These are phyloP conservation scores for Phaeomoniella chlamydospora DNA, from an alignment of 2,329 filamentous ascomycete species.

Conservation along the genomic window DNA sequence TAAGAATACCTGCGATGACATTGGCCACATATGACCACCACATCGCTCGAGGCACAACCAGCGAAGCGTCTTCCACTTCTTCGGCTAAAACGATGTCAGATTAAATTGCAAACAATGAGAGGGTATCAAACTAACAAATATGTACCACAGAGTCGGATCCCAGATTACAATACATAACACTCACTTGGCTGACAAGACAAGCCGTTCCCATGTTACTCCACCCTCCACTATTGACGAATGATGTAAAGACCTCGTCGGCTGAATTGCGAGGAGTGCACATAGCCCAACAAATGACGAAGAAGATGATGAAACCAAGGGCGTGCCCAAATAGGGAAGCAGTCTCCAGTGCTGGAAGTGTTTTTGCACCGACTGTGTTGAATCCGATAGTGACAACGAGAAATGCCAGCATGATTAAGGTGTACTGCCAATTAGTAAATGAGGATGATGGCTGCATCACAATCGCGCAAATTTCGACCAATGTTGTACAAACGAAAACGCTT, in stretches of 20 bases:
- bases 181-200: slow-evolving; percentile 6
- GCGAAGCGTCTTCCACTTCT: slow-evolving; percentile 30
- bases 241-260: slow-evolving; percentile 12
- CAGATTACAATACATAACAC: slow-evolving; percentile 7
- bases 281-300: slow-evolving; percentile 11
- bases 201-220: slow-evolving; percentile 13
- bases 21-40: slow-evolving; percentile 30
- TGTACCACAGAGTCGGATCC: slow-evolving; percentile 2
- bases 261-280: slow-evolving; percentile 9
- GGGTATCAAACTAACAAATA: slow-evolving; percentile 3
- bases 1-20: slow-evolving; percentile 15
- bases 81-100: no score
- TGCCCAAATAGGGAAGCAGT: slow-evolving; percentile 11
- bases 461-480: slow-evolving; percentile 21
- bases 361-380: slow-evolving; percentile 12
- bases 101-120: no score
- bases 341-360: slow-evolving; percentile 10
- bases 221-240: slow-evolving; percentile 13
- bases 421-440: slow-evolving; percentile 14
- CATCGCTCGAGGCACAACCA: slow-evolving; percentile 31
- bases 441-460: slow-evolving; percentile 13
- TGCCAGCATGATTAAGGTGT: slow-evolving; percentile 13
- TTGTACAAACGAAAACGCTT: slow-evolving; percentile 18
- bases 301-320: slow-evolving; percentile 9
- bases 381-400: slow-evolving; percentile 10